phyloP scores from a whole-genome alignment of 1,284 basidiomycete genomes.

The Irpex rosettiformis region DNA sequence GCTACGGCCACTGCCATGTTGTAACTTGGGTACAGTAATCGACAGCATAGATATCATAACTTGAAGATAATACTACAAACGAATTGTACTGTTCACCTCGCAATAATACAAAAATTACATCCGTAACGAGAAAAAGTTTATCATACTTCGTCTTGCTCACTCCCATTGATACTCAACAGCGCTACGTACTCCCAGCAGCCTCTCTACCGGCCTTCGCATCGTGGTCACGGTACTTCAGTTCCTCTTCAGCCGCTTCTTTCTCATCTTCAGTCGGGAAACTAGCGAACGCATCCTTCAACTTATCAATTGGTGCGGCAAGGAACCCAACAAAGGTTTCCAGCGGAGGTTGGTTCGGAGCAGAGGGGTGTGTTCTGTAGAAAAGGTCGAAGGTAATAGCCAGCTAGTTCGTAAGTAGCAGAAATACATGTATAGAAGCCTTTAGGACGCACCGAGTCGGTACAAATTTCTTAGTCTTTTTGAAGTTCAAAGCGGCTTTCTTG shows the following conservation, averaged over 20 bases:
- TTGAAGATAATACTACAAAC: too few species aligned
- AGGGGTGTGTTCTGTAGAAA: conserved; percentile 43
- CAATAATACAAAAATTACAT: too few species aligned
- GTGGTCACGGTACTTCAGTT: conserved; percentile 27
- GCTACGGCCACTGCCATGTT: too few species aligned
- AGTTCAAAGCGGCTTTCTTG: conserved; percentile 40
- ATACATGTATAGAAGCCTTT: not conserved
- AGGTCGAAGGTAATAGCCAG: too few species aligned
- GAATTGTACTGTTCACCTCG: too few species aligned
- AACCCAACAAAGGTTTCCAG: conserved; percentile 59
- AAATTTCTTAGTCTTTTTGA: conserved; percentile 61
- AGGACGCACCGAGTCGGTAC: conserved; percentile 47
- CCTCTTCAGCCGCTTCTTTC: conserved; percentile 39
- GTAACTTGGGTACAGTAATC: too few species aligned
- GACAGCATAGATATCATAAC: too few species aligned
- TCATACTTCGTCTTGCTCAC: too few species aligned
- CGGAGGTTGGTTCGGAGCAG: conserved; percentile 52
- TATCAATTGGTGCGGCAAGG: conserved; percentile 56
- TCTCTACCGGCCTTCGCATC: conserved; percentile 23
- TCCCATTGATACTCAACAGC: not conserved
- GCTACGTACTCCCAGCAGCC: not conserved
- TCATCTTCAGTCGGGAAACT: conserved; percentile 55
- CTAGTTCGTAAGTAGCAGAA: not conserved
- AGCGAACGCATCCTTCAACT: conserved; percentile 54
- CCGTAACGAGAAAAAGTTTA: too few species aligned